Percentiles rank a stretch among this genome's conserved stretches.
These are phyloP conservation scores for Taphrina pruni DNA, from an alignment of 1,139 yeast species.

Conservation along the genomic window DNA sequence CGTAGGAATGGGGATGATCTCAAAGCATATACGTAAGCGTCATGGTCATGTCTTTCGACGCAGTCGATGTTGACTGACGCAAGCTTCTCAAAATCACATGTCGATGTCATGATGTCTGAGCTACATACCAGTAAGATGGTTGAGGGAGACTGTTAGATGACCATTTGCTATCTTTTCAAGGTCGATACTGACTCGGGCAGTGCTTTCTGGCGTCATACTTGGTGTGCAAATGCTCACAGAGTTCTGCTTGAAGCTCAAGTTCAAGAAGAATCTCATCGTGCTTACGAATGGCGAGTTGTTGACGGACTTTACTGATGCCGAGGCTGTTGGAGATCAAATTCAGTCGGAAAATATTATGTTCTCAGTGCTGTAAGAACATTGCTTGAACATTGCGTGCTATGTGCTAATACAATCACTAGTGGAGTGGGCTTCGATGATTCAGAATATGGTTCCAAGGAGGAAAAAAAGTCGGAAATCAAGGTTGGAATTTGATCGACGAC, in stretches of 20 bases:
- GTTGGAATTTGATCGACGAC: background rate
- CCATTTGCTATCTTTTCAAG: no score
- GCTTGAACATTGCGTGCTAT: background rate
- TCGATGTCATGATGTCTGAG: slow-evolving; percentile 47
- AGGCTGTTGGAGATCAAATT: slow-evolving; percentile 46
- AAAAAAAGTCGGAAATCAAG: slow-evolving; percentile 48
- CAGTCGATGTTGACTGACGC: background rate
- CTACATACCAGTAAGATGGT: slow-evolving; percentile 49
- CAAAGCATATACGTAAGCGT: slow-evolving; percentile 22
- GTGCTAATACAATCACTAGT: slow-evolving; percentile 14
- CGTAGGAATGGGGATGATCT: slow-evolving; percentile 19
- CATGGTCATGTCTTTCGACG: background rate
- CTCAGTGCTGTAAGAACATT: slow-evolving; percentile 45
- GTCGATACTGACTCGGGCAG: slow-evolving; percentile 41
- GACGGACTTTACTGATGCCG: slow-evolving; percentile 44
- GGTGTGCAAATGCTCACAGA: slow-evolving; percentile 51
- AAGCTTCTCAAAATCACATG: slow-evolving; percentile 49
- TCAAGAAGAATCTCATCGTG: slow-evolving; percentile 55
- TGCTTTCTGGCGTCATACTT: slow-evolving; percentile 50
- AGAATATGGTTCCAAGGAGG: slow-evolving; percentile 48
- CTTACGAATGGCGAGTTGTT: slow-evolving; percentile 55
- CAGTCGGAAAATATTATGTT: slow-evolving; percentile 45
- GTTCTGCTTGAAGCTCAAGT: slow-evolving; percentile 52
- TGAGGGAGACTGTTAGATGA: slow-evolving; percentile 48
- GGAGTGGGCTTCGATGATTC: slow-evolving; percentile 53